These are phyloP conservation scores for Penicillium daleae DNA, from an alignment of 495 filamentous ascomycete genomes.

Conservation along the genomic window DNA sequence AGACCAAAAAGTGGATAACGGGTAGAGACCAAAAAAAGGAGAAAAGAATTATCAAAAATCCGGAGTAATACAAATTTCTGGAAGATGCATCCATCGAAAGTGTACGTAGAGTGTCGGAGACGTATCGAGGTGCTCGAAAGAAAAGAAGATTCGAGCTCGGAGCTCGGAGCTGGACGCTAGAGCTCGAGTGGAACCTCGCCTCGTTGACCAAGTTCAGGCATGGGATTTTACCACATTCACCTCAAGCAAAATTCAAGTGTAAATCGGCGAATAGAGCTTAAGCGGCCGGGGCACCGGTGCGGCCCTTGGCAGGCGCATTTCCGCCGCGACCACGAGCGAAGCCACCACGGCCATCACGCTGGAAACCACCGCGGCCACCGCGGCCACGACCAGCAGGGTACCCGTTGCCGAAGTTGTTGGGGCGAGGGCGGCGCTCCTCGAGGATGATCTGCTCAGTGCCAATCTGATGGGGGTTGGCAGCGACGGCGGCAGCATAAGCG, in stretches of 20 bases:
- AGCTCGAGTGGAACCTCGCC: neutral
- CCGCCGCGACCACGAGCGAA: conserved; percentile 6
- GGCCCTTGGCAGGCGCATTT: conserved; percentile 51
- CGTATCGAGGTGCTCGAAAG: neutral
- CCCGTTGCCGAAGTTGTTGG: conserved; percentile 62
- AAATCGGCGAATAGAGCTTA: conserved; percentile 28
- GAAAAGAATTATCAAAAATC: conserved; percentile 35
- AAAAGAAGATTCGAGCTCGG: neutral
- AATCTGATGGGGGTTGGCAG: conserved; percentile 83
- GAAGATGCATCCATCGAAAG: conserved; percentile 20
- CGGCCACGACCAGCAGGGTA: conserved; percentile 61
- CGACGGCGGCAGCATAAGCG: conserved; percentile 78
- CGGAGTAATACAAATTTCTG: conserved; percentile 50
- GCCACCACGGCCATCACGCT: conserved; percentile 62
- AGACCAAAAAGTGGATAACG: conserved; percentile 2
- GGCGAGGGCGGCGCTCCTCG: conserved; percentile 83
- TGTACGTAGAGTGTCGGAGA: neutral
- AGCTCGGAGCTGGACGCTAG: neutral
- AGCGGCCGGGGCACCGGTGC: conserved; percentile 54
- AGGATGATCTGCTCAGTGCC: conserved; percentile 79
- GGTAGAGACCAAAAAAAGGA: conserved; percentile 6
- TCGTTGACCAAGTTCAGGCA: neutral
- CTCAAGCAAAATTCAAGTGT: neutral
- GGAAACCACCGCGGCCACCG: conserved; percentile 72
- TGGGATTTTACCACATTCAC: neutral